phyloP scores from a whole-genome alignment of 768 basidiomycete genomes.

The Porpolomopsis calyptriformis region DNA sequence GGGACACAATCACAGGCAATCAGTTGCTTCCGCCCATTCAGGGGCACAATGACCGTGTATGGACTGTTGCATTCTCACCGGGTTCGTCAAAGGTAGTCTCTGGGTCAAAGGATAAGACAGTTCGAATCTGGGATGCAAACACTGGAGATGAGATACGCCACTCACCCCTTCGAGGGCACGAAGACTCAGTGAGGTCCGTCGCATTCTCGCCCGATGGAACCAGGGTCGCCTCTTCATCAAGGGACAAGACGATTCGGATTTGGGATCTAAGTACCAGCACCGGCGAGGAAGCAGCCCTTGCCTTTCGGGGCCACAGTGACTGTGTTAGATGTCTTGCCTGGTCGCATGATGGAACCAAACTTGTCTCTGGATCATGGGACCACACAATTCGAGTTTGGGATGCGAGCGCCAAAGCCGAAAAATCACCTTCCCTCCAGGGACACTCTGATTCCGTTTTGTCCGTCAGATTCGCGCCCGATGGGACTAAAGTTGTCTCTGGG shows the following conservation, averaged over 20 bases:
- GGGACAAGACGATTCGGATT: neutral
- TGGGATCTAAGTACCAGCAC: neutral
- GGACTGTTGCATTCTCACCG: neutral
- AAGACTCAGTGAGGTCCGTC: neutral
- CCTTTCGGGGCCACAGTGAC: neutral
- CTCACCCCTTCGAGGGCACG: neutral
- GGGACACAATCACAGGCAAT: neutral
- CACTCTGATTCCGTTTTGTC: neutral
- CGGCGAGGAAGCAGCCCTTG: neutral
- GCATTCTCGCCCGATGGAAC: neutral
- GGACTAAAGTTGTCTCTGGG: neutral
- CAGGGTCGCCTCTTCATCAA: neutral
- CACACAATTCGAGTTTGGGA: constrained; percentile 1
- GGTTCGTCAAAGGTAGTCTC: neutral
- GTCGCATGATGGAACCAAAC: neutral
- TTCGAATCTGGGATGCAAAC: constrained; percentile 1
- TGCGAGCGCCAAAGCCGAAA: neutral
- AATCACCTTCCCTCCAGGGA: neutral
- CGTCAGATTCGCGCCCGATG: neutral
- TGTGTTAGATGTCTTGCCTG: neutral
- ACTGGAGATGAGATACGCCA: neutral
- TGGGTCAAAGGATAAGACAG: neutral
- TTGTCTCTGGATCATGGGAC: neutral
- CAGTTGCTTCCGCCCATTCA: neutral
- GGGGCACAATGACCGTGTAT: neutral